These are phyloP conservation scores for Phytophthora rubi DNA, from an alignment of 352 stramenopile species.

Conservation along the genomic window DNA sequence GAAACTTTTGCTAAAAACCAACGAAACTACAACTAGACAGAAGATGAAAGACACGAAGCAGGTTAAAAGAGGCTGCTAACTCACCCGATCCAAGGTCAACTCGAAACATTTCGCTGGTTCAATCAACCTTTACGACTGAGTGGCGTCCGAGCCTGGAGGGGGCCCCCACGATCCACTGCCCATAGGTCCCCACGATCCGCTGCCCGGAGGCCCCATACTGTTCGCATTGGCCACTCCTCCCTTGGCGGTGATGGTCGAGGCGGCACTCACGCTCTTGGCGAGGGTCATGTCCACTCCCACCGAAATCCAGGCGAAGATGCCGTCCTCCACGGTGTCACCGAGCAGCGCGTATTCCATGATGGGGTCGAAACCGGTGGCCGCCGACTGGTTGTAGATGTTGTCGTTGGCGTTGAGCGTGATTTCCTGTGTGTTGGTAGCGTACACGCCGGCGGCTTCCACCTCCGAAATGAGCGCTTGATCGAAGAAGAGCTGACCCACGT, in stretches of 20 bases:
- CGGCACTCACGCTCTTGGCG: conserved; percentile 30
- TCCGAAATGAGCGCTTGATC: conserved; percentile 33
- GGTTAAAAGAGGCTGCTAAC: background rate
- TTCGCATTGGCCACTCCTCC: conserved; percentile 31
- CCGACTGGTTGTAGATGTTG: conserved; percentile 27
- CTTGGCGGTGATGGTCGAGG: conserved; percentile 32
- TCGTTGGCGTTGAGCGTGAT: conserved; percentile 30
- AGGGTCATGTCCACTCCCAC: conserved; percentile 37
- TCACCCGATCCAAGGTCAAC: background rate
- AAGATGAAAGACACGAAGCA: background rate
- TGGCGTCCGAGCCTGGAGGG: conserved; percentile 10
- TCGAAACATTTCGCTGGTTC: background rate
- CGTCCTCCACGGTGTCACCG: conserved; percentile 23
- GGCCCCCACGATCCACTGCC: conserved; percentile 16
- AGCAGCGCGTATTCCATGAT: conserved; percentile 33
- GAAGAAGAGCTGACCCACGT: conserved; percentile 35
- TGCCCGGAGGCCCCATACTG: conserved; percentile 16
- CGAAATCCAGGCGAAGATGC: conserved; percentile 38
- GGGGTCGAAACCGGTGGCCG: conserved; percentile 25
- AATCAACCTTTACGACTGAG: conserved; percentile 13
- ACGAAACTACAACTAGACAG: background rate
- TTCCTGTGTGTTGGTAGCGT: conserved; percentile 29
- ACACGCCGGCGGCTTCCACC: conserved; percentile 28
- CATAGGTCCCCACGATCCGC: background rate
- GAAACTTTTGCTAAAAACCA: background rate